phyloP scores from a whole-genome alignment of 1,284 basidiomycete genomes.

The Irpex lacteus region DNA sequence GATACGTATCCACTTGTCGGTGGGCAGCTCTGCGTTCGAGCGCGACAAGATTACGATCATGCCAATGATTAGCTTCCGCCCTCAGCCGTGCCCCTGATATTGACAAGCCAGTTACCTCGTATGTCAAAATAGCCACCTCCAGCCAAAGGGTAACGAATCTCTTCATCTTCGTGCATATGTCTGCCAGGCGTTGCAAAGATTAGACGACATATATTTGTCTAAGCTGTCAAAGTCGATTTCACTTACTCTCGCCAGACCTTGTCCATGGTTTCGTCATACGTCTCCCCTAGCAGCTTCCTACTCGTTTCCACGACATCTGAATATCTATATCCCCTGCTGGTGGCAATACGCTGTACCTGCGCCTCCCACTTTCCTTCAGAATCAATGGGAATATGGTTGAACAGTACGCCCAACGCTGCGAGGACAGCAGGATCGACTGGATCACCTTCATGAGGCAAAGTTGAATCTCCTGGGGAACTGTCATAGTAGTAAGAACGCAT shows the following conservation, averaged over 20 bases:
- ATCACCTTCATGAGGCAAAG: constrained; percentile 65
- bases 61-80: not conserved
- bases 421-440: constrained; percentile 44
- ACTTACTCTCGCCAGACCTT: constrained; percentile 79
- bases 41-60: not conserved
- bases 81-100: not conserved
- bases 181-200: constrained; percentile 34
- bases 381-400: constrained; percentile 61
- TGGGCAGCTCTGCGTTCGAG: constrained; percentile 39
- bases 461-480: constrained; percentile 73
- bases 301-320: constrained; percentile 74
- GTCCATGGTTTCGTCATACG: constrained; percentile 77
- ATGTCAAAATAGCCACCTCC: constrained; percentile 88
- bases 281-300: constrained; percentile 71
- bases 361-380: constrained; percentile 42
- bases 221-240: not conserved
- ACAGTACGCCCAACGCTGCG: constrained; percentile 54
- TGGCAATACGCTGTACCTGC: constrained; percentile 58
- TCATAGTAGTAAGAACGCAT: constrained; percentile 87
- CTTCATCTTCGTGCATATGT: constrained; percentile 90
- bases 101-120: constrained; percentile 46
- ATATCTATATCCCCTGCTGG: constrained; percentile 73
- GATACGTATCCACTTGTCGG: constrained; percentile 74
- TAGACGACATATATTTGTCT: not conserved
- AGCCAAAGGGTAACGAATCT: constrained; percentile 81